These are phyloP conservation scores for Karstenula rhodostoma DNA, from an alignment of 2,329 filamentous ascomycete species.

Conservation along the genomic window DNA sequence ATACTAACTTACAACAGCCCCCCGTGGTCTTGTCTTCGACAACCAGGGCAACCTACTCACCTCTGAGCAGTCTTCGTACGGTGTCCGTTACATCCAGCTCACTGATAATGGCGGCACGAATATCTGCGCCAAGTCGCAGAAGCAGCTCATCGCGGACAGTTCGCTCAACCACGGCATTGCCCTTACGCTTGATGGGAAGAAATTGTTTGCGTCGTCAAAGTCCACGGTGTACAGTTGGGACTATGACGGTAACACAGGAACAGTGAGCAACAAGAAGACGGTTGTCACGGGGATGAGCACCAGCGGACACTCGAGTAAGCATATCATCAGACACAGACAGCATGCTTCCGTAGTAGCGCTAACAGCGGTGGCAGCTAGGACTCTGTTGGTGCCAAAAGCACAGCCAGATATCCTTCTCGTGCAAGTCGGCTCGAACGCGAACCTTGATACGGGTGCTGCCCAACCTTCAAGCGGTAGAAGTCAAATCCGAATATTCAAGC, in stretches of 20 bases:
- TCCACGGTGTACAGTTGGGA: conserved; percentile 29
- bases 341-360: neutral
- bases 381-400: conserved; percentile 26
- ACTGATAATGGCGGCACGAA: conserved; percentile 31
- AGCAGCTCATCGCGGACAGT: conserved; percentile 28
- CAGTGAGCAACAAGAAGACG: conserved; percentile 31
- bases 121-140: conserved; percentile 29
- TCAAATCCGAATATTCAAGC: conserved; percentile 67
- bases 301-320: conserved; percentile 22
- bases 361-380: conserved; percentile 15
- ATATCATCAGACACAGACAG: neutral
- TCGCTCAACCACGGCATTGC: conserved; percentile 35
- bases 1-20: neutral
- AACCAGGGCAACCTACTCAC: conserved; percentile 27
- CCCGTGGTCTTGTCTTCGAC: conserved; percentile 31
- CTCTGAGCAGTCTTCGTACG: conserved; percentile 25
- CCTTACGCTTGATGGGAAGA: conserved; percentile 32
- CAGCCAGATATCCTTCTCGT: conserved; percentile 62
- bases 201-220: conserved; percentile 30
- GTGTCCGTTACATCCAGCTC: conserved; percentile 30
- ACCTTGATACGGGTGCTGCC: conserved; percentile 64
- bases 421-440: conserved; percentile 68
- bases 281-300: conserved; percentile 33
- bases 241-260: conserved; percentile 31
- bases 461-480: conserved; percentile 63